A percentile compares a stretch with the other conserved stretches of the same genome.
These are phyloP conservation scores for Erysimum cheiri DNA, from an alignment of 441 rosid species.

Conservation along the genomic window DNA sequence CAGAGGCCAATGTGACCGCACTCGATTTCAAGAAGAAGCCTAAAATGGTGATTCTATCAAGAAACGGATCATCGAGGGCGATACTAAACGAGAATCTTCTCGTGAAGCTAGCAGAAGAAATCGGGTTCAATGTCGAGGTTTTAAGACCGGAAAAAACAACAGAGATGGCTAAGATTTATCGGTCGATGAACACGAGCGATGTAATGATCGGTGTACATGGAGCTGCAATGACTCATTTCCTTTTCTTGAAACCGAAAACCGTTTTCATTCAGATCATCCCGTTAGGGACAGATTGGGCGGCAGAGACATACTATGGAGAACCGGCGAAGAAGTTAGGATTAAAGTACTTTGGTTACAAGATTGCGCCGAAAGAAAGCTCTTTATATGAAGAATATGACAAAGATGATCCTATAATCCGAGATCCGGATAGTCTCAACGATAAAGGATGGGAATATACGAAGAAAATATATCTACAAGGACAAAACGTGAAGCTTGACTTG, in stretches of 20 bases:
- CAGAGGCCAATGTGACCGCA: slow-evolving; percentile 40
- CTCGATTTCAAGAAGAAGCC: slow-evolving; percentile 50
- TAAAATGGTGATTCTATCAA: slow-evolving; percentile 69
- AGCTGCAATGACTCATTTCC: slow-evolving; percentile 98
- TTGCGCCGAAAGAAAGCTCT: slow-evolving; percentile 76
- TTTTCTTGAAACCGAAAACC: slow-evolving; percentile 75
- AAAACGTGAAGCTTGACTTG: slow-evolving; percentile 68
- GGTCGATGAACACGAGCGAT: slow-evolving; percentile 71
- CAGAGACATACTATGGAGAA: slow-evolving; percentile 86
- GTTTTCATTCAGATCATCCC: slow-evolving; percentile 91
- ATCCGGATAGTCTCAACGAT: slow-evolving; percentile 63
- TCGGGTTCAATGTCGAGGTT: slow-evolving; percentile 71
- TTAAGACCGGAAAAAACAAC: slow-evolving; percentile 63
- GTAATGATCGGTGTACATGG: slow-evolving; percentile 96
- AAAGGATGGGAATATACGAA: slow-evolving; percentile 95
- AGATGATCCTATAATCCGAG: slow-evolving; percentile 49
- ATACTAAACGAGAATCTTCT: slow-evolving; percentile 69
- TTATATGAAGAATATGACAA: slow-evolving; percentile 61
- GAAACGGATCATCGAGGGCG: slow-evolving; percentile 69
- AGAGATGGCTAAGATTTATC: slow-evolving; percentile 78
- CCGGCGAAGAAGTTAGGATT: slow-evolving; percentile 90
- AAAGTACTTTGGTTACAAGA: slow-evolving; percentile 70
- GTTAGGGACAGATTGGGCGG: slow-evolving; percentile 93
- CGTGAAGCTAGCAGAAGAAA: slow-evolving; percentile 67
- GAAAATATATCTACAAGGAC: slow-evolving; percentile 78